These are phyloP conservation scores for Salvia sclarea DNA, from an alignment of 305 asterid genomes.

Conservation along the genomic window DNA sequence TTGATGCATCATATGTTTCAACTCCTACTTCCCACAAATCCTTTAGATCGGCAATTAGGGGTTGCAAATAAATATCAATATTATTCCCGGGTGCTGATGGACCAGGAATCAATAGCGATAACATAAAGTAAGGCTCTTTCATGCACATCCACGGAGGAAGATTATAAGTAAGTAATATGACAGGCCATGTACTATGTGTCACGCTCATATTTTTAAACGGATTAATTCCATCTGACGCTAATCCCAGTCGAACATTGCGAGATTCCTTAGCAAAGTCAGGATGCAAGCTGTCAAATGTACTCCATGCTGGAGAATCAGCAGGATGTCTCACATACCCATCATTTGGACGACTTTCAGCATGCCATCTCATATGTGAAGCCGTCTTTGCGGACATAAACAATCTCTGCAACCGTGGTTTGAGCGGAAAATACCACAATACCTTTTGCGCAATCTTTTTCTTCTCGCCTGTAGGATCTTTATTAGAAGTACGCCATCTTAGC, in stretches of 20 bases:
- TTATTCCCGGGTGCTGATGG: not conserved
- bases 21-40: not conserved
- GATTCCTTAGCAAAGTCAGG: not conserved
- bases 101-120: not conserved
- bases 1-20: not conserved
- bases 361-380: not conserved
- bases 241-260: not conserved
- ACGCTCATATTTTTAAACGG: not conserved
- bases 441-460: not conserved
- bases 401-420: not conserved
- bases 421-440: constrained; percentile 13
- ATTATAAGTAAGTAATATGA: not conserved
- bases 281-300: not conserved
- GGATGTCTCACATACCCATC: constrained; percentile 13
- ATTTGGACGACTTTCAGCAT: not conserved
- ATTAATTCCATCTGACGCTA: not conserved
- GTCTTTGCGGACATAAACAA: not conserved
- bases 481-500: not conserved
- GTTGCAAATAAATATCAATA: not conserved
- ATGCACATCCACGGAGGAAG: not conserved
- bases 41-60: not conserved
- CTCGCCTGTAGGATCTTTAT: not conserved
- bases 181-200: not conserved
- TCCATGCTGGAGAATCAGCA: not conserved
- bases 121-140: not conserved